phyloP scores from a whole-genome alignment of 768 basidiomycete species.

The Boletellus emodensis region DNA sequence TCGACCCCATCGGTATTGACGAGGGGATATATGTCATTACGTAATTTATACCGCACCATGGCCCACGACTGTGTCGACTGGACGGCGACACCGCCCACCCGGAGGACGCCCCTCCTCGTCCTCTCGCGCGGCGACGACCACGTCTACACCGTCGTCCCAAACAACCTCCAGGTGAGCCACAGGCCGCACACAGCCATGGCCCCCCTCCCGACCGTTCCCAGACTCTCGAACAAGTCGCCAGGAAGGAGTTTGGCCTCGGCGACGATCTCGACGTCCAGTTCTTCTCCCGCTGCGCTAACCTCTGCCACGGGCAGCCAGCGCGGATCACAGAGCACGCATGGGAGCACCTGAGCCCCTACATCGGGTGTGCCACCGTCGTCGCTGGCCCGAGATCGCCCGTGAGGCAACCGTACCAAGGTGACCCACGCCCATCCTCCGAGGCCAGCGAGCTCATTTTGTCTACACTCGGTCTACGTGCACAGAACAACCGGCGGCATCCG shows the following conservation, averaged over 20 bases:
- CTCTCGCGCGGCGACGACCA: slow-evolving; percentile 12
- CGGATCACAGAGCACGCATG: slow-evolving; percentile 21
- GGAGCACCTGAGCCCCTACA: slow-evolving; percentile 14
- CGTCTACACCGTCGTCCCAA: slow-evolving; percentile 19
- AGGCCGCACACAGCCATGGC: too few relatives aligned
- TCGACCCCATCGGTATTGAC: not conserved
- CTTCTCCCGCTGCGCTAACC: slow-evolving; percentile 19
- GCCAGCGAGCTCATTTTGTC: too few relatives aligned
- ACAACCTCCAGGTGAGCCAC: slow-evolving; percentile 13
- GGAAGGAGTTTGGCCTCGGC: slow-evolving; percentile 20
- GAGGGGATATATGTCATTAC: slow-evolving; percentile 6
- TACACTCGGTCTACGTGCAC: too few relatives aligned
- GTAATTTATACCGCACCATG: slow-evolving; percentile 4
- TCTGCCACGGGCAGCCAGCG: slow-evolving; percentile 18
- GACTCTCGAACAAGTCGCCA: slow-evolving; percentile 17
- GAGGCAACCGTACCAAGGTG: slow-evolving; percentile 1
- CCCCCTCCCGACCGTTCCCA: not conserved
- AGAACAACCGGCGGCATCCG: not conserved
- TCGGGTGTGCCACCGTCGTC: slow-evolving; percentile 24
- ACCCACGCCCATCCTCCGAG: not conserved
- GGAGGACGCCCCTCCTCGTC: slow-evolving; percentile 19
- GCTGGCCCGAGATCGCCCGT: too few relatives aligned
- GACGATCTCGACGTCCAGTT: slow-evolving; percentile 8
- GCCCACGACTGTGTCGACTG: slow-evolving; percentile 28
- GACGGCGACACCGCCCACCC: slow-evolving; percentile 13